Evolutionary conservation across 257 asterid species (phyloP).

Genomic region (Solanum lignicaule): DNA sequence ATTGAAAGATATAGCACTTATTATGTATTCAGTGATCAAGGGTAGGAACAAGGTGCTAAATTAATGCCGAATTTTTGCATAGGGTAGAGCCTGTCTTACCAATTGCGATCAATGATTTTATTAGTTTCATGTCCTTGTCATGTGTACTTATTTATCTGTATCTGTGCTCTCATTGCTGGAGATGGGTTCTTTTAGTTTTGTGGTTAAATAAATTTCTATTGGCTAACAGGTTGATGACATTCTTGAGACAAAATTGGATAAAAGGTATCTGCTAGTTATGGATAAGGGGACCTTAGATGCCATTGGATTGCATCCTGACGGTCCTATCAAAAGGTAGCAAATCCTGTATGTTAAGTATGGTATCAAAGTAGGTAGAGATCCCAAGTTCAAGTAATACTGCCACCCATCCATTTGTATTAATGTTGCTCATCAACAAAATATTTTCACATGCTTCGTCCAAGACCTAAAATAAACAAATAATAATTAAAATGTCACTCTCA

Average conservation of each 20-base stretch:
- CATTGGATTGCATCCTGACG: slow-evolving; percentile 96
- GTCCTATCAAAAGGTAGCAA: slow-evolving; percentile 73
- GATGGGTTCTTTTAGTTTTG: not conserved
- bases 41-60: not conserved
- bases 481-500: not conserved
- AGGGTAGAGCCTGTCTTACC: not conserved
- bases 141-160: not conserved
- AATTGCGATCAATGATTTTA: not conserved
- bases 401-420: not conserved
- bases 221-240: slow-evolving; percentile 77
- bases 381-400: not conserved
- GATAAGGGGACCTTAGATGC: slow-evolving; percentile 99
- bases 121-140: not conserved
- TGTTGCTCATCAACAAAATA: not conserved
- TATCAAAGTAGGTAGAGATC: not conserved
- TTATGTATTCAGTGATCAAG: not conserved
- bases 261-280: slow-evolving; percentile 69
- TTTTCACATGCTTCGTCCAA: not conserved
- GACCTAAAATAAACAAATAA: not conserved
- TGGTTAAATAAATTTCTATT: not conserved
- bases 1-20: not conserved
- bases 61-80: not conserved
- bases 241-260: slow-evolving; percentile 81
- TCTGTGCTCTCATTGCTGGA: not conserved
- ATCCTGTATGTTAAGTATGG: not conserved